These are phyloP conservation scores for Sedum album DNA, from an alignment of 164 flowering plant genomes.

Conservation along the genomic window DNA sequence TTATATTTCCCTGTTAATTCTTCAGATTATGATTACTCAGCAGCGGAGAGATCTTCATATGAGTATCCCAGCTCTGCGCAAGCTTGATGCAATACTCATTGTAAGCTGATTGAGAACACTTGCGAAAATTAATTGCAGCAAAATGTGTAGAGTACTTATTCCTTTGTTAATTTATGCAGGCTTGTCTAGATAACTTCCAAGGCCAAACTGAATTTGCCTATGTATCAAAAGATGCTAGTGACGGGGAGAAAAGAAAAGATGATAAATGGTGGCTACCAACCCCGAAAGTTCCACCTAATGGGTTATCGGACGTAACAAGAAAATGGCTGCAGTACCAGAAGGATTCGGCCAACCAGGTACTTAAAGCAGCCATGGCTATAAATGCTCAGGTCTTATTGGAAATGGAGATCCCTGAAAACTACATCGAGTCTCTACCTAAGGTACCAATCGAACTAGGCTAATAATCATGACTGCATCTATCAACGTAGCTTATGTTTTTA, in stretches of 20 bases:
- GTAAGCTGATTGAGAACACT: background rate
- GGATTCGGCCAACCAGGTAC: constrained; percentile 5
- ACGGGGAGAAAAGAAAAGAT: background rate
- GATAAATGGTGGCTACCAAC: constrained; percentile 4
- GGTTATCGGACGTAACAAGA: background rate
- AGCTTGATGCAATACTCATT: background rate
- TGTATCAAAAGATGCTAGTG: background rate
- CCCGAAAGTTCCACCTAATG: background rate
- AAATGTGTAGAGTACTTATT: background rate
- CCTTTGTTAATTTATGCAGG: background rate
- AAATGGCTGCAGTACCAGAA: constrained; percentile 5
- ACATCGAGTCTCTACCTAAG: background rate
- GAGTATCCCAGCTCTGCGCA: constrained; percentile 1
- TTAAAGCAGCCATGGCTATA: background rate
- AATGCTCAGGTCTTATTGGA: background rate
- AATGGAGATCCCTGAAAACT: background rate
- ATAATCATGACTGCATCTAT: background rate
- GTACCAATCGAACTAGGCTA: background rate
- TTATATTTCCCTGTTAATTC: background rate
- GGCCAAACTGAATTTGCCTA: background rate
- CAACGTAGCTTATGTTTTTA: background rate
- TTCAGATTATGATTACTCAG: background rate
- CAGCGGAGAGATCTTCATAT: background rate
- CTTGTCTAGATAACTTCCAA: constrained; percentile 1
- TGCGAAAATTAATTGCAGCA: background rate